Evolutionary conservation across 2,329 filamentous ascomycete genomes (phyloP), one percentile per base, ranked within the genome.

Genomic region (Seiridium cupressi): DNA sequence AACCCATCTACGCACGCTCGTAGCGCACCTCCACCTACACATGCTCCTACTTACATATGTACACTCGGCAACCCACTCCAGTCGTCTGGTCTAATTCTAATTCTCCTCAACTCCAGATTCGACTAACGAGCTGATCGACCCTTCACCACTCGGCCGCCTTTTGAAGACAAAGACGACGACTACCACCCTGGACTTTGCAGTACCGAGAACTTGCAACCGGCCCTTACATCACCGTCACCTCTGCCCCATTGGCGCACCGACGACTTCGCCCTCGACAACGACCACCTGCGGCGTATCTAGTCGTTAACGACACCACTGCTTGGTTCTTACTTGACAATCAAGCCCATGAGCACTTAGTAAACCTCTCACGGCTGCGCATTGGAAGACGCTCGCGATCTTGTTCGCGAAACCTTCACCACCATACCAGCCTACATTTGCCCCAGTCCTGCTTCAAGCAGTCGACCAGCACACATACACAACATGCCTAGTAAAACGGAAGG

Each of bases 401-500:
- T 38, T 63, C 63, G 62, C 63, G 64, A 67, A 65, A 63, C 61
- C 62, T 53, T 26, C 58, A n/a, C 38, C 61, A 62, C 61, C 42
- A 36, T 53, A 36, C 6, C 51, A 26, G 55, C 44, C 26, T 18
- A 26, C 35, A n/a, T 54, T 18, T 34, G 38, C 9, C 10, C 53
- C 40, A 60, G 44, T 65, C 68, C 63, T 64, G 62, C 65, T 55
- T 63, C 44, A 26, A 40, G 60, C 63, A 66, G 63, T 62, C 66
- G 66, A 69, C 64, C 66, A 70, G 62, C 57, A 55, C 59, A 46
- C 57, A 60, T 55, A 49, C 47, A 59, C 76, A 78, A 70, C 62
- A 98, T 98, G 94, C 92, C 92, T 79, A 88, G 91, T 73, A 85
- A 86, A 78, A 83, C 96, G 76, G 88, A 91, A 76, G 89, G 90